phyloP scores from a whole-genome alignment of 1,284 basidiomycete genomes.

The Trametes versicolor region DNA sequence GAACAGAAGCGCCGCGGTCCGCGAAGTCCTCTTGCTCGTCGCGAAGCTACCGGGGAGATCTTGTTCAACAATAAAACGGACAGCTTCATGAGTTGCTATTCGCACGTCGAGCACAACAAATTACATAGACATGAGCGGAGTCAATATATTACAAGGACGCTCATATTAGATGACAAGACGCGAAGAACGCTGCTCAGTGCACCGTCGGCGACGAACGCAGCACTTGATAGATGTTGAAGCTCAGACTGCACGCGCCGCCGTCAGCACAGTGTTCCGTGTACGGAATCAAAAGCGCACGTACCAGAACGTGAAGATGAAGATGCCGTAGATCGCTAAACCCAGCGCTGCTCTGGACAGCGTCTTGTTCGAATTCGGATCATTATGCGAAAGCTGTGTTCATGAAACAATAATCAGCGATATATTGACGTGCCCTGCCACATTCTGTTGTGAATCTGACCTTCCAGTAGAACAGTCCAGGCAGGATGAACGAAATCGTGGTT shows the following conservation, averaged over 20 bases:
- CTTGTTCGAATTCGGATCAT: slow-evolving; percentile 68
- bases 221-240: slow-evolving; percentile 80
- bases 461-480: slow-evolving; percentile 90
- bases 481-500: slow-evolving; percentile 97
- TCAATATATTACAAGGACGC: slow-evolving; percentile 11
- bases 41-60: background rate
- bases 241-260: slow-evolving; percentile 57
- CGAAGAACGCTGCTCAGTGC: slow-evolving; percentile 29
- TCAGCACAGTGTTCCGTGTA: slow-evolving; percentile 18
- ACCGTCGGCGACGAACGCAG: slow-evolving; percentile 43
- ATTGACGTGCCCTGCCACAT: background rate
- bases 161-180: slow-evolving; percentile 10
- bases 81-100: background rate
- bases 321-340: slow-evolving; percentile 79
- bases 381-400: slow-evolving; percentile 69
- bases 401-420: slow-evolving; percentile 21
- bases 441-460: slow-evolving; percentile 58
- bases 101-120: background rate
- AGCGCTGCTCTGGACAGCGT: slow-evolving; percentile 70
- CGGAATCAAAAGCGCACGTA: slow-evolving; percentile 54
- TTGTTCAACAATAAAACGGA: background rate
- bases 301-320: slow-evolving; percentile 90
- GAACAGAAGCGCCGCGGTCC: slow-evolving; percentile 1
- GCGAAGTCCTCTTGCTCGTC: background rate
- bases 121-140: background rate